phyloP scores from a whole-genome alignment of 2,329 filamentous ascomycete species.

The Epichloe uncinata region DNA sequence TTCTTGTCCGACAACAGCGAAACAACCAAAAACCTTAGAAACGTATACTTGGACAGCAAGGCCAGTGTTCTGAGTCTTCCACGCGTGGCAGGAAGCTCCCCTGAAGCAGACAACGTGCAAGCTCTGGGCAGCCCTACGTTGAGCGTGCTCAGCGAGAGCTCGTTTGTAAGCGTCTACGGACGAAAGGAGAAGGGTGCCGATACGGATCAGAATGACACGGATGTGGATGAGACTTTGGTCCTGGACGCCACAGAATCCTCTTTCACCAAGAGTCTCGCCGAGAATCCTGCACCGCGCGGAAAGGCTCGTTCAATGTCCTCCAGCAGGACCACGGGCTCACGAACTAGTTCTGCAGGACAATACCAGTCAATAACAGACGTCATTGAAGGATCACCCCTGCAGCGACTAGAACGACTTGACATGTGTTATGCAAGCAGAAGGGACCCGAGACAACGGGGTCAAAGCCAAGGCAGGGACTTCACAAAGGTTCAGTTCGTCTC shows the following conservation, averaged over 20 bases:
- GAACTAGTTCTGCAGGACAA: conserved; percentile 18
- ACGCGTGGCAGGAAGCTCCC: conserved; percentile 28
- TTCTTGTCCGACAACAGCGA: conserved; percentile 48
- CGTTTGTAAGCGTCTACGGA: conserved; percentile 52
- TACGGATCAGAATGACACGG: conserved; percentile 9
- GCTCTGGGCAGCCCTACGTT: conserved; percentile 44
- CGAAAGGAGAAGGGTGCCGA: conserved; percentile 19
- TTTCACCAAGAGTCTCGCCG: neutral
- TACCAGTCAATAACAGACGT: conserved; percentile 32
- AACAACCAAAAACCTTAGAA: conserved; percentile 47
- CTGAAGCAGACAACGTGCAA: conserved; percentile 21
- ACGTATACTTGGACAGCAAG: conserved; percentile 39
- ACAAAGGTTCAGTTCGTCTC: conserved; percentile 7
- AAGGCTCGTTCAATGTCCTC: conserved; percentile 1
- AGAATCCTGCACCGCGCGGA: neutral
- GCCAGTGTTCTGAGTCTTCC: conserved; percentile 38
- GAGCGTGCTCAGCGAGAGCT: conserved; percentile 54
- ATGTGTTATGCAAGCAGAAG: conserved; percentile 13
- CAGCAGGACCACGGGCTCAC: conserved; percentile 5
- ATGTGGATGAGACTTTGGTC: conserved; percentile 18
- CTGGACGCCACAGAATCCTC: conserved; percentile 15
- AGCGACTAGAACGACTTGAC: conserved; percentile 34
- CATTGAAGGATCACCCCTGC: conserved; percentile 24
- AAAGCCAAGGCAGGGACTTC: conserved; percentile 15
- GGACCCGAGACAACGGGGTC: conserved; percentile 15